Evolutionary conservation across 164 flowering plant species (phyloP).

Genomic region (Platanus orientalis): DNA sequence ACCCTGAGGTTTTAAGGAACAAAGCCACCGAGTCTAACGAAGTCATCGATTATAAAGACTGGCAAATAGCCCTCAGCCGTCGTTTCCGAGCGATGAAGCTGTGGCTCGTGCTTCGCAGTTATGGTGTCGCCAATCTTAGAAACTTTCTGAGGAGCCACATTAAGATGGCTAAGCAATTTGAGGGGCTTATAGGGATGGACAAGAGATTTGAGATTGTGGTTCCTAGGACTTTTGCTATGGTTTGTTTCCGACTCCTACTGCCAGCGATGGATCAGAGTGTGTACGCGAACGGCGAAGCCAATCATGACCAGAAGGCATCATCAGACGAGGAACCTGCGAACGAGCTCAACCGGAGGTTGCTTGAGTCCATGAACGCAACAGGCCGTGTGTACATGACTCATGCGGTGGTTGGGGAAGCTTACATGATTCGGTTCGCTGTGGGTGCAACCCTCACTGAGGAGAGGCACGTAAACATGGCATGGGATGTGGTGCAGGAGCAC

Average conservation of each 20-base stretch:
- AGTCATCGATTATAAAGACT: too few species aligned
- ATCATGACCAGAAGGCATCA: not conserved
- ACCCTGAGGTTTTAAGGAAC: too few species aligned
- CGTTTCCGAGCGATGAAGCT: too few species aligned
- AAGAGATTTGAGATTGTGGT: too few species aligned
- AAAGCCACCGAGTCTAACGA: too few species aligned
- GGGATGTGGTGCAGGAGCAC: slow-evolving; percentile 25
- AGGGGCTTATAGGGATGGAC: slow-evolving; percentile 39
- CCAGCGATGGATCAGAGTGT: not conserved
- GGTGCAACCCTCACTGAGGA: too few species aligned
- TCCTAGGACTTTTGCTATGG: slow-evolving; percentile 44
- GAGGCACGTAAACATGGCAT: too few species aligned
- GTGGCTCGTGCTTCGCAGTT: too few species aligned
- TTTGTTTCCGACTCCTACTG: too few species aligned
- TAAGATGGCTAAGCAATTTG: slow-evolving; percentile 54
- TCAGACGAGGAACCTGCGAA: slow-evolving; percentile 15
- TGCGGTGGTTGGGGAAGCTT: slow-evolving; percentile 24
- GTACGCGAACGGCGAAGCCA: not conserved
- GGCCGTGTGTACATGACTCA: too few species aligned
- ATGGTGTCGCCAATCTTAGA: too few species aligned
- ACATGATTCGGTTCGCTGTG: slow-evolving; percentile 28
- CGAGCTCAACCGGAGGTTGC: slow-evolving; percentile 28
- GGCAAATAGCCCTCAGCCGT: too few species aligned
- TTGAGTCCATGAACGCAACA: slow-evolving; percentile 38
- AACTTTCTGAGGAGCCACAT: slow-evolving; percentile 44